Base-by-base conservation (phyloP, 306 rosid genomes). In the Bauhinia variegata region DNA sequence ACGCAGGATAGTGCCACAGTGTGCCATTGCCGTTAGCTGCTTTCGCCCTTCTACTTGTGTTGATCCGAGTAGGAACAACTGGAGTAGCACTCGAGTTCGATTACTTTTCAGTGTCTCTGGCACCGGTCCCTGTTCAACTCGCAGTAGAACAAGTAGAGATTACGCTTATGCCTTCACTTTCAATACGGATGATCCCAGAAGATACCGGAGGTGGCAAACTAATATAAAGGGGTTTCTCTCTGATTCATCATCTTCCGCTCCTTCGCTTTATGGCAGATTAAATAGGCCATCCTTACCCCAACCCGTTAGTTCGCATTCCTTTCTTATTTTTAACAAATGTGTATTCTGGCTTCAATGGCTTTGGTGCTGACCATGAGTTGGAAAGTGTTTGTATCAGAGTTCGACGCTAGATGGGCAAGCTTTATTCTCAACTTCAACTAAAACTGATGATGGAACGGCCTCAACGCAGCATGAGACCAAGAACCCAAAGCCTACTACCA, bases 201-300 rank as follows among this genome's bases (percentile, higher is more conserved):
- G 68, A 30, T 73, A 50, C 36, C 70, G 79, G 16, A 64, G 71
- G 50, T 73, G 64, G 19, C 65, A 46, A 47, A 65, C 23, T 63
- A 2, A 75, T n/a, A 46, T 81, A 8, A 81, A 77, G 61, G 79
- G 79, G 7, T 81, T 77, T 63, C 77, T 81, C 68, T 73, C 79
- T 19, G 79, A 81, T 63, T 58, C 82, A n/a, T 68, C 85, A 32
- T 10, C 61, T 28, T 79, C 81, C 6, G 6, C 63, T 28, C 54
- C 75, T 15, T 71, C 60, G 4, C 49, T 60, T 38, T 34, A 37
- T 43, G 50, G 71, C 63, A 68, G 79, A 68, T 79, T 73, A 18
- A 55, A 66, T 11, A 73, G 55, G 15, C 71, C 82, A 14, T 53
- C 62, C 57, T 19, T 73, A 38, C 77, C 59, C 39, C 74, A 32